Evolutionary conservation across 1,284 basidiomycete genomes (phyloP), one percentile per base, ranked within the genome.

Genomic region (Omphalotus olearius): DNA sequence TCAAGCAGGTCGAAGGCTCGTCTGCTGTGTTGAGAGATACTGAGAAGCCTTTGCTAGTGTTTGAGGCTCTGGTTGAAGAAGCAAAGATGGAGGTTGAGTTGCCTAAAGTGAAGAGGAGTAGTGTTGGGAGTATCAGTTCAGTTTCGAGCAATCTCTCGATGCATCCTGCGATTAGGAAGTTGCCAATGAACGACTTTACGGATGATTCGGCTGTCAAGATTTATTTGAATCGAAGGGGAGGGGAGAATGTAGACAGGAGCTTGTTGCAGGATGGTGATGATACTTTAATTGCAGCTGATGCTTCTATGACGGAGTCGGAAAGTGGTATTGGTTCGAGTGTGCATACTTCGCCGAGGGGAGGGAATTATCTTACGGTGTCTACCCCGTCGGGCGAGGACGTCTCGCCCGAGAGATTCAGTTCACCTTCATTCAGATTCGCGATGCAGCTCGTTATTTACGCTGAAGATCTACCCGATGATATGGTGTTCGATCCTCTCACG

Each of bases 191-290:
- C 60, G 96, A 98, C 66, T 99, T 95, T 65, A 92, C 91, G 49
- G 96, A 99, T 58, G 95, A 98, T 64, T 93, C 93, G 9, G 86
- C 88, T 0, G 95, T 98, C 69, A 98, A 98, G 69, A 91, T 98
- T 66, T 98, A 96, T 69, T 69, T 99, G 57, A 93, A 96, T 63
- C 76, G 82, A 47, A 71, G 71, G 23, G 67, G 73, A 2, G 70
- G 69, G 28, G 66, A 61, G 23, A 66, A 65, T 42, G 71, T 69
- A 43, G 67, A 64, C n/a, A 26, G 38, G 45, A 17, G 35, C 10
- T 44, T 60, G 60, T n/a, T 2, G 65, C 71, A 35, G 23, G 79
- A 75, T 1, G 76, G 69, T 3, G 83, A 85, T 20, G 76, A 78
- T 5, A 79, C 78, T 0, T 59, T 81, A 14, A 72, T 78, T 43